phyloP scores from a whole-genome alignment of 2,329 filamentous ascomycete genomes.

The Aspergillus novoparasiticus region DNA sequence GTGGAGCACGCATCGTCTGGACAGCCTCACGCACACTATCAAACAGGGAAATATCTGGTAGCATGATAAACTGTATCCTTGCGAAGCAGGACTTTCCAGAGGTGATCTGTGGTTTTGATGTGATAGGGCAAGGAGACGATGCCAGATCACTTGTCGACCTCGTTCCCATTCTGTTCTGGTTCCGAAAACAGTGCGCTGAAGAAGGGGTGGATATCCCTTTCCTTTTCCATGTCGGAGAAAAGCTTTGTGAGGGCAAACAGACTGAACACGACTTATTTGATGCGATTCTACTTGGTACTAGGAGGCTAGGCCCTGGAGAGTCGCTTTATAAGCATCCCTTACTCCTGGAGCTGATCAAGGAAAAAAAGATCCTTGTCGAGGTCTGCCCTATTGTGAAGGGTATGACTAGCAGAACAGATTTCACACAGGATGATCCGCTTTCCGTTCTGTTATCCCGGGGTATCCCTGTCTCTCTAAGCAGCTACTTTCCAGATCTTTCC shows the following conservation, averaged over 20 bases:
- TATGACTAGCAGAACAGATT: conserved; percentile 75
- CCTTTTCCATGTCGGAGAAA: conserved; percentile 94
- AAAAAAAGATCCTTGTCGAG: conserved; percentile 85
- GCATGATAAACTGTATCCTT: conserved; percentile 85
- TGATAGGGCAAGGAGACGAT: conserved; percentile 84
- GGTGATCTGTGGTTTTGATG: conserved; percentile 82
- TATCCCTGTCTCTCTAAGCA: conserved; percentile 80
- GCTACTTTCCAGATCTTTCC: conserved; percentile 87
- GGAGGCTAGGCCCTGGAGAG: conserved; percentile 87
- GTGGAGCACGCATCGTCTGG: conserved; percentile 85
- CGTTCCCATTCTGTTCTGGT: conserved; percentile 88
- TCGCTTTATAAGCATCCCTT: conserved; percentile 90
- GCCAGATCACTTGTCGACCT: conserved; percentile 76
- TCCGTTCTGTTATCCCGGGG: conserved; percentile 83
- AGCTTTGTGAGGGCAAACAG: conserved; percentile 73
- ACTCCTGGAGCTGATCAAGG: conserved; percentile 83
- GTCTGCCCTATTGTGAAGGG: conserved; percentile 92
- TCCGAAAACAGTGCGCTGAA: conserved; percentile 79
- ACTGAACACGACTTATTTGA: conserved; percentile 88
- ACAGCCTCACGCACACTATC: conserved; percentile 68
- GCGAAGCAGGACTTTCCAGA: conserved; percentile 79
- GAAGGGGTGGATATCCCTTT: conserved; percentile 83
- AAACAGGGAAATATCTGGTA: conserved; percentile 69
- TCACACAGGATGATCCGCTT: conserved; percentile 75
- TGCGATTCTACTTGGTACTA: conserved; percentile 80